These are phyloP conservation scores for Brassica incana DNA, from an alignment of 345 rosid species.

Conservation along the genomic window DNA sequence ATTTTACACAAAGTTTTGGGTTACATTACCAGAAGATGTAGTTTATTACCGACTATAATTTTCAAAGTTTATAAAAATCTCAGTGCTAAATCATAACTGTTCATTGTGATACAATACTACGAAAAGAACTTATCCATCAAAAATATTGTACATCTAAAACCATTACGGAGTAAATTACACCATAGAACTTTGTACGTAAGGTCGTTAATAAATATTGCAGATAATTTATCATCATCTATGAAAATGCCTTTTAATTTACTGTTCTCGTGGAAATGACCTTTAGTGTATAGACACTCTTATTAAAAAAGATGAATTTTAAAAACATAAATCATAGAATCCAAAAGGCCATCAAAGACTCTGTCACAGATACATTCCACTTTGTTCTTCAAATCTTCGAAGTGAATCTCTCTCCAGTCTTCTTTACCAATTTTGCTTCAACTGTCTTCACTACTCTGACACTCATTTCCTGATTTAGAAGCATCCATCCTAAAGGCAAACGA, in stretches of 20 bases:
- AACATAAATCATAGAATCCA: neutral
- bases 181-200: too few species aligned
- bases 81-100: too few species aligned
- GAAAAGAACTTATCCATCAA: too few species aligned
- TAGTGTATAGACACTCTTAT: neutral
- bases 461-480: conserved; percentile 39
- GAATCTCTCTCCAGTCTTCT: neutral
- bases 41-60: too few species aligned
- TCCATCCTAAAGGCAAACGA: conserved; percentile 38
- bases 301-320: neutral
- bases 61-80: too few species aligned
- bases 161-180: too few species aligned
- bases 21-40: too few species aligned
- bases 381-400: neutral
- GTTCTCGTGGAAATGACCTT: neutral
- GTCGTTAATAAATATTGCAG: too few species aligned
- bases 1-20: too few species aligned
- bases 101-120: too few species aligned
- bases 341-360: conserved; percentile 1
- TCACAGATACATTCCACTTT: conserved; percentile 6
- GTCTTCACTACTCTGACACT: conserved; percentile 41
- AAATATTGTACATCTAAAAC: too few species aligned
- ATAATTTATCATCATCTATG: too few species aligned
- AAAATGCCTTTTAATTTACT: neutral
- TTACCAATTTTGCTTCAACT: conserved; percentile 6